Percentiles rank a stretch among this genome's conserved stretches.
phyloP scores from a whole-genome alignment of 2,329 filamentous ascomycete species.

The Pochonia chlamydosporia region DNA sequence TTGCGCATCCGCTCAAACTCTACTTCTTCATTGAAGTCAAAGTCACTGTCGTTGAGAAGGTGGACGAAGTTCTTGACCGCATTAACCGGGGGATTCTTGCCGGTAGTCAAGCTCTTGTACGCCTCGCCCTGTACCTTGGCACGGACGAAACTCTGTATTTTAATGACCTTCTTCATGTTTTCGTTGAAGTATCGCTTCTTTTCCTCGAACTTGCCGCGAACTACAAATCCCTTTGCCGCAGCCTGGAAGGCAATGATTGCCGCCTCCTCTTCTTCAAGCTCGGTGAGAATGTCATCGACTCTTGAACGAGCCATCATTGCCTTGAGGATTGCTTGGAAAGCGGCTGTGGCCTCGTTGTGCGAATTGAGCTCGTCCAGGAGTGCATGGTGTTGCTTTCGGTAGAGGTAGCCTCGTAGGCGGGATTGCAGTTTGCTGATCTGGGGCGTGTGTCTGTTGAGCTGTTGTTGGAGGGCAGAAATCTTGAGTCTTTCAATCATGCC shows the following conservation, averaged over 20 bases:
- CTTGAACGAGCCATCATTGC: conserved; percentile 73
- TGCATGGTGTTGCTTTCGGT: conserved; percentile 52
- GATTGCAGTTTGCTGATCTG: conserved; percentile 61
- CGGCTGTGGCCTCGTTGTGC: conserved; percentile 59
- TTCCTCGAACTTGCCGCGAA: conserved; percentile 71
- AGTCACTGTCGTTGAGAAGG: conserved; percentile 93
- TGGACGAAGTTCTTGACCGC: conserved; percentile 99
- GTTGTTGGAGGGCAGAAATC: conserved; percentile 42
- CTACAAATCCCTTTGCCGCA: conserved; percentile 63
- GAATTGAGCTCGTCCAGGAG: conserved; percentile 66
- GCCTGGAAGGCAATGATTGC: conserved; percentile 69
- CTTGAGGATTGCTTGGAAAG: conserved; percentile 70
- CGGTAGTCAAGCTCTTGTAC: conserved; percentile 93
- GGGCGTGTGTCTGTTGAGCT: conserved; percentile 51
- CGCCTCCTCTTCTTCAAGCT: conserved; percentile 81
- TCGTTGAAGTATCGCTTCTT: conserved; percentile 86
- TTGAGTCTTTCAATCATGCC: conserved; percentile 54
- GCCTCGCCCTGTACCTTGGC: conserved; percentile 95
- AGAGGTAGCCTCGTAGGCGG: conserved; percentile 57
- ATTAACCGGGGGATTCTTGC: conserved; percentile 93
- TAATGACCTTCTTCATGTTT: conserved; percentile 99
- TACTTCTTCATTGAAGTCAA: conserved; percentile 97
- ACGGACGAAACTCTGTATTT: conserved; percentile 94
- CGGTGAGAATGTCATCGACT: conserved; percentile 66
- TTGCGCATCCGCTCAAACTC: conserved; percentile 94